Base-by-base conservation (phyloP, 1,284 basidiomycete genomes). In the Tilletia caries region DNA sequence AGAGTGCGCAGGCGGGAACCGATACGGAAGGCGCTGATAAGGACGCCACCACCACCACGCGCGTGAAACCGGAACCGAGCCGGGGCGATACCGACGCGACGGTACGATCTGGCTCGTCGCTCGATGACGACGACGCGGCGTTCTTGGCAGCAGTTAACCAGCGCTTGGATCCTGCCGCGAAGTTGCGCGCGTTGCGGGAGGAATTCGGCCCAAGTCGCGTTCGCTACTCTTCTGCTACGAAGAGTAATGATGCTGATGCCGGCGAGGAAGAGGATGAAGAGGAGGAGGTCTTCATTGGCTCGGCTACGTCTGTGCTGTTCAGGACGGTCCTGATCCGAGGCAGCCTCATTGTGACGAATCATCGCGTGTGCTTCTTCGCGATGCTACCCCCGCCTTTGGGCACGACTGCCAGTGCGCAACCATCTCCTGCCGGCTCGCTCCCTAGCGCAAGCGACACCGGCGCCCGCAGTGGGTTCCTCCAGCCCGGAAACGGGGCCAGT, bases 311-410 rank as follows among this genome's bases (percentile, higher is more conserved):
- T 25, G 70, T 79, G 3, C 70, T 81, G 8, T 68, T 76, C 68
- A 72, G 77, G 54, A 76, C 75, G 4, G 77, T 81, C 1, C 64
- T 78, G 20, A 76, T 81, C 70, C 74, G 75, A 32, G 79, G 79
- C n/a, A 70, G 65, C 41, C 68, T 79, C 23, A 67, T 75, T 52
- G 71, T 81, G 43, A 80, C 80, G 44, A 73, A 67, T 44, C 77
- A 76, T 54, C 73, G 79, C 18, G 41, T 81, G 50, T 76, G 74
- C 70, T 81, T 79, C 65, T 64, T 81, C 27, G 80, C 80, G 15
- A 73, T 73, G 58, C 69, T 81, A 5, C 74, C 76, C 6, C 54
- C 54, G 8, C 12, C 27, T 34, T 46, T 12, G 37, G 65, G 25
- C 68, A 69, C 64, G 48, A 37, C n/a, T n/a, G n/a, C n/a, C n/a